phyloP scores from a whole-genome alignment of 2,329 filamentous ascomycete genomes.

The Aspergillus sp. region DNA sequence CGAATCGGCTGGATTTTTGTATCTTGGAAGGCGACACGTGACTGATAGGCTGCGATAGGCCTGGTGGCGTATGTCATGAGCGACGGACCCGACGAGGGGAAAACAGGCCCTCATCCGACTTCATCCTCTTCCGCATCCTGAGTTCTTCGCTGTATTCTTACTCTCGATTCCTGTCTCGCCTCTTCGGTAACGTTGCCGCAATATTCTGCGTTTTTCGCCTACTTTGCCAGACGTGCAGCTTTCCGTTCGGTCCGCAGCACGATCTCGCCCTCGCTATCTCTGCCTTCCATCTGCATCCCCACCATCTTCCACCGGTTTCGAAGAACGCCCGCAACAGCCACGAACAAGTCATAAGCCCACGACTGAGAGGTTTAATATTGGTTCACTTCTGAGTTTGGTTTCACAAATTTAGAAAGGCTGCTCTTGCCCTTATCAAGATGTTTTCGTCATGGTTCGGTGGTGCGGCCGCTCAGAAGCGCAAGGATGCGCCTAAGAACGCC shows the following conservation, averaged over 20 bases:
- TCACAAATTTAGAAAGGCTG: neutral
- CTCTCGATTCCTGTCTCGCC: neutral
- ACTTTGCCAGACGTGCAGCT: neutral
- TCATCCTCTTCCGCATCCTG: conserved; percentile 8
- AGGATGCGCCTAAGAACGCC: conserved; percentile 95
- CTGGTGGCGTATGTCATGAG: conserved; percentile 43
- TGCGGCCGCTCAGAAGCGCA: conserved; percentile 78
- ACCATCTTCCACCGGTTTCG: conserved; percentile 18
- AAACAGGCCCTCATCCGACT: conserved; percentile 16
- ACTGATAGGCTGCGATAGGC: conserved; percentile 34
- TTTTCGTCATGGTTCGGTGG: conserved; percentile 90
- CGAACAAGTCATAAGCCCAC: neutral
- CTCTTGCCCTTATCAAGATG: conserved; percentile 48
- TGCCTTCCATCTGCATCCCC: conserved; percentile 1
- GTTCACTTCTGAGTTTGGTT: neutral
- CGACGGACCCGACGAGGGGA: conserved; percentile 35
- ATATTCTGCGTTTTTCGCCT: neutral
- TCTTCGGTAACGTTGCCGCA: neutral
- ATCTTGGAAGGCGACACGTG: conserved; percentile 33
- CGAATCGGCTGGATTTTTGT: neutral
- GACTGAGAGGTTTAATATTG: neutral
- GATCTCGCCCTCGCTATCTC: conserved; percentile 7
- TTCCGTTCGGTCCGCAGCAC: neutral
- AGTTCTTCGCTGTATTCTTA: neutral
- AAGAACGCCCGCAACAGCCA: conserved; percentile 2